Evolutionary conservation across 2,329 filamentous ascomycete genomes (phyloP).

Genomic region (Ilyonectria robusta): DNA sequence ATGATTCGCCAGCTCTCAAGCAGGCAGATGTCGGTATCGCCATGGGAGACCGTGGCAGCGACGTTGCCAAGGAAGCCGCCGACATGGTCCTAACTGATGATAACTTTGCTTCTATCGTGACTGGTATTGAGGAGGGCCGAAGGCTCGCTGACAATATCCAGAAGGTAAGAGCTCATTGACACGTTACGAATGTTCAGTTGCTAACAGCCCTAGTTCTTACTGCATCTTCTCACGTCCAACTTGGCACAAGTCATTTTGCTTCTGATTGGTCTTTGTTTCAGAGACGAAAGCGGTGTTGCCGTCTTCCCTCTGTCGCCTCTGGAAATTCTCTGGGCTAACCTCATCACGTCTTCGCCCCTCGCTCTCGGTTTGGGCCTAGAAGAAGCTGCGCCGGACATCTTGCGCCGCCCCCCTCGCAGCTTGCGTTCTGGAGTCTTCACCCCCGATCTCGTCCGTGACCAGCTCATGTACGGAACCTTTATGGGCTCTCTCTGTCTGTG

Average conservation of each 20-base stretch:
- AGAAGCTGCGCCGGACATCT: constrained; percentile 76
- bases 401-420: constrained; percentile 75
- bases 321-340: constrained; percentile 83
- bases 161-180: constrained; percentile 64
- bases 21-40: constrained; percentile 82
- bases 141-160: constrained; percentile 81
- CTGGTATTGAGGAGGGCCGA: constrained; percentile 79
- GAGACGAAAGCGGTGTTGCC: constrained; percentile 70
- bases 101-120: constrained; percentile 86
- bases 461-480: constrained; percentile 75
- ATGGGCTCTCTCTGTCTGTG: constrained; percentile 75
- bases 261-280: constrained; percentile 78
- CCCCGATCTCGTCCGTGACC: constrained; percentile 74
- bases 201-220: constrained; percentile 62
- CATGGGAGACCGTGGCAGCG: constrained; percentile 79
- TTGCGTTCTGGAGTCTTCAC: constrained; percentile 75
- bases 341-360: constrained; percentile 79
- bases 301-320: constrained; percentile 81
- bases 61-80: constrained; percentile 84
- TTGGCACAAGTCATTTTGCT: constrained; percentile 79
- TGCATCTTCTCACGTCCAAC: constrained; percentile 79
- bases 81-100: constrained; percentile 92
- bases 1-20: constrained; percentile 81
- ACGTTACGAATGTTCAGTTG: not conserved
- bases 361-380: constrained; percentile 82